phyloP scores from a whole-genome alignment of 2,329 filamentous ascomycete genomes.

The Botryosphaeria dothidea region DNA sequence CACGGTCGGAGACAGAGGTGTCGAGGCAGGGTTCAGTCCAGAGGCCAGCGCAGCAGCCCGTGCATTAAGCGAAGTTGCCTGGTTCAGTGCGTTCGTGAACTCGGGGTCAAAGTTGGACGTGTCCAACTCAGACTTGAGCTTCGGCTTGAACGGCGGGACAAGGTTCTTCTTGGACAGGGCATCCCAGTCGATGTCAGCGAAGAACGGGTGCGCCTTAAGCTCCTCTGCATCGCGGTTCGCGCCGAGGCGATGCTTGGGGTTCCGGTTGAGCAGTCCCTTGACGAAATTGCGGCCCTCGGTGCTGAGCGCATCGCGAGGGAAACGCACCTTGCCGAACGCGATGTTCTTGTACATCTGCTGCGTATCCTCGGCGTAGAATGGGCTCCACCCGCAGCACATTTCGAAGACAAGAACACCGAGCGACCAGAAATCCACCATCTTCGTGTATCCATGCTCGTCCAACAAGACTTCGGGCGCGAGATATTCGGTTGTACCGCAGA shows the following conservation, averaged over 20 bases:
- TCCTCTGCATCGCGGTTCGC: conserved; percentile 91
- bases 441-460: conserved; percentile 96
- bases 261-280: conserved; percentile 94
- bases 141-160: conserved; percentile 95
- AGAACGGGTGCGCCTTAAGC: conserved; percentile 92
- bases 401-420: conserved; percentile 96
- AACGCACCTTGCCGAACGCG: conserved; percentile 96
- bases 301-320: conserved; percentile 90
- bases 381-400: conserved; percentile 99
- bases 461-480: conserved; percentile 92
- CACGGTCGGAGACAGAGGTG: conserved; percentile 89
- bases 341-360: conserved; percentile 99
- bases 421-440: conserved; percentile 99
- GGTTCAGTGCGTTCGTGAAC: conserved; percentile 92
- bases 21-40: conserved; percentile 80
- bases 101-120: conserved; percentile 98
- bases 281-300: conserved; percentile 97
- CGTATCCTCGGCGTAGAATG: conserved; percentile 97
- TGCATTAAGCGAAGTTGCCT: conserved; percentile 80
- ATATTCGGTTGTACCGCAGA: conserved; percentile 98
- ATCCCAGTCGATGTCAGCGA: conserved; percentile 90
- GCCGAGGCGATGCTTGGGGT: conserved; percentile 91
- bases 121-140: conserved; percentile 92
- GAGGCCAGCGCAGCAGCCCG: conserved; percentile 83
- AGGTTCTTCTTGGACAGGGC: conserved; percentile 86